Evolutionary conservation across 305 asterid species (phyloP), one percentile per base, ranked within the genome.

Genomic region (Rubia tinctorum): DNA sequence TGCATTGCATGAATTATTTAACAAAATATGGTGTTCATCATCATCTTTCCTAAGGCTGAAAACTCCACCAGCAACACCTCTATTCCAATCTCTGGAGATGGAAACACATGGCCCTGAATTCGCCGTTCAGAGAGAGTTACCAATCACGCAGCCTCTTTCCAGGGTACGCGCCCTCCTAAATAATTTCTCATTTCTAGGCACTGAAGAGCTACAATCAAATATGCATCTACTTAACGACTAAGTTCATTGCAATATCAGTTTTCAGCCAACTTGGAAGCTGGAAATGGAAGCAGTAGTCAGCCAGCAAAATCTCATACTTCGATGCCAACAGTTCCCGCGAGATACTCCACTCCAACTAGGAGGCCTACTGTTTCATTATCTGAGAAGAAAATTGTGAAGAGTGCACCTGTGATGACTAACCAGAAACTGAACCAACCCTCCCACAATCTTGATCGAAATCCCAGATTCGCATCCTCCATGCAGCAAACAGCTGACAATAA

Each of bases 71-170:
- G 96, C 96, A 0, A 91, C 96, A 34, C 96, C 97, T 69, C 80
- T 89, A 49, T 91, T 91, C 81, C 95, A 92, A 6, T 91, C 97
- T n/a, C 96, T 91, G 44, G 97, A 91, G 71, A 87, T 88, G 95
- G 96, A 91, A 80, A 69, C 90, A 65, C 81, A 76, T 49, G 85
- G 82, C 11, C 86, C 81, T 62, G 89, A 88, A 55, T 63, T 89
- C 30, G 76, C 86, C 56, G 30, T 78, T 58, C 94, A 83, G 18
- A 76, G 80, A 78, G 92, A 89, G 59, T 47, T 91, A 34, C 94
- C 96, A 64, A 88, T 91, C 74, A 51, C 83, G 64, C 92, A 85
- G 47, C 84, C 91, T 69, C 84, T 87, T 67, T 80, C 92, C 75
- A 82, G 94, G 92, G 97, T 91, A 77, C 7, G 77, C 78, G 77